phyloP scores from a whole-genome alignment of 148 eudicot genomes.

The Vaccinium darrowii region DNA sequence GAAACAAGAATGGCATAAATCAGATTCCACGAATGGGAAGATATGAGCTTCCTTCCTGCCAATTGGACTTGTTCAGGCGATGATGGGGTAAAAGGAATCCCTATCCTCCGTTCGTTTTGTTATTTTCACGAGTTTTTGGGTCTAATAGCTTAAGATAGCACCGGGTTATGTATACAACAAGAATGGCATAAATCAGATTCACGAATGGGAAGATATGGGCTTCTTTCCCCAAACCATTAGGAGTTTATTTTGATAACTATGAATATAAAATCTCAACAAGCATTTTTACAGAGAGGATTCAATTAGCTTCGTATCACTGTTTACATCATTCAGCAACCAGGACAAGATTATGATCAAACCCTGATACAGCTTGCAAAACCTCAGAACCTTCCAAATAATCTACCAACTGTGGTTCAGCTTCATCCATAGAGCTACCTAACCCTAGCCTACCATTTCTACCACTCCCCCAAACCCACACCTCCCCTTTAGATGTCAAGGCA shows the following conservation, averaged over 20 bases:
- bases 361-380: slow-evolving; percentile 79
- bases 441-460: slow-evolving; percentile 96
- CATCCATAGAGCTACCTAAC: slow-evolving; percentile 79
- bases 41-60: too few relatives aligned
- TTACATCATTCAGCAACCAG: slow-evolving; percentile 49
- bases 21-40: too few relatives aligned
- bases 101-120: too few relatives aligned
- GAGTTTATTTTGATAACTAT: neutral
- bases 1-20: too few relatives aligned
- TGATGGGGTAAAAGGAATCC: too few relatives aligned
- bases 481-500: slow-evolving; percentile 52
- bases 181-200: too few relatives aligned
- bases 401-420: slow-evolving; percentile 62
- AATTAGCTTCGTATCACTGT: neutral
- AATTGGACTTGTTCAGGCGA: too few relatives aligned
- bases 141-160: too few relatives aligned
- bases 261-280: neutral
- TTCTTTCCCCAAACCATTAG: neutral
- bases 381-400: slow-evolving; percentile 52
- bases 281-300: neutral
- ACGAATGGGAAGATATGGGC: too few relatives aligned
- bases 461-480: slow-evolving; percentile 90
- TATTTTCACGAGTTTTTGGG: too few relatives aligned
- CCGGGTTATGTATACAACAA: too few relatives aligned
- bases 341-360: slow-evolving; percentile 87